A percentile compares a stretch with the other conserved stretches of the same genome.
These are phyloP conservation scores for Phytophthora sp. DNA, from an alignment of 352 stramenopile genomes.

Conservation along the genomic window DNA sequence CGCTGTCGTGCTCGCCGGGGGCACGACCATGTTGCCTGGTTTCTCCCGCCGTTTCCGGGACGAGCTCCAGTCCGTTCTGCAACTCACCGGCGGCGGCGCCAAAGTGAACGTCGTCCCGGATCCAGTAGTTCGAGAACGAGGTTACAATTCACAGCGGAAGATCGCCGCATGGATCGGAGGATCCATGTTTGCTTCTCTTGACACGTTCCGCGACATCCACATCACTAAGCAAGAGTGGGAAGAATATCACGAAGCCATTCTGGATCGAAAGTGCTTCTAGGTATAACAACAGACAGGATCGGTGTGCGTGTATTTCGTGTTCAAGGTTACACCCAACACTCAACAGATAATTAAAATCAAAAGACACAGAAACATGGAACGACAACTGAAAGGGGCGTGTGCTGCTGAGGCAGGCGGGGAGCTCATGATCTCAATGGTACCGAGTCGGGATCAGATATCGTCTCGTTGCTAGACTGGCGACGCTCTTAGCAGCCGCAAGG, in stretches of 20 bases:
- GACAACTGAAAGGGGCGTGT: conserved; percentile 19
- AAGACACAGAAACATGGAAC: conserved; percentile 38
- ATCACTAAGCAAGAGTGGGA: conserved; percentile 92
- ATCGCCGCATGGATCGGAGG: conserved; percentile 90
- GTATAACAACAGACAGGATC: neutral
- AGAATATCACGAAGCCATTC: conserved; percentile 87
- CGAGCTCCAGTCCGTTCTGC: conserved; percentile 50
- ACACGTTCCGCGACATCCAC: conserved; percentile 89
- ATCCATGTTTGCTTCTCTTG: conserved; percentile 88
- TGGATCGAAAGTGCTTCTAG: conserved; percentile 87
- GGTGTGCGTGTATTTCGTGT: conserved; percentile 29
- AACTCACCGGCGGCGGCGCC: conserved; percentile 17
- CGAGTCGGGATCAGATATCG: conserved; percentile 1
- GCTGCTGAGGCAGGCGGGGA: no score
- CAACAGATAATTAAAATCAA: conserved; percentile 21
- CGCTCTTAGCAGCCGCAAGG: conserved; percentile 74
- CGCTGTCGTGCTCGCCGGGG: conserved; percentile 82
- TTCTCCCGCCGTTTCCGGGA: conserved; percentile 85
- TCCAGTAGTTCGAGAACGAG: conserved; percentile 69
- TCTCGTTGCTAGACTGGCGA: neutral
- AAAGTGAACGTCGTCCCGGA: conserved; percentile 82
- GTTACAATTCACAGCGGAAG: conserved; percentile 88
- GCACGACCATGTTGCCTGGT: conserved; percentile 84
- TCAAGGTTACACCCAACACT: conserved; percentile 27
- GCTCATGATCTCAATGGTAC: neutral